Conservation (phyloP, 176 grass and related monocot species). For the Rhynchospora pubera region DNA sequence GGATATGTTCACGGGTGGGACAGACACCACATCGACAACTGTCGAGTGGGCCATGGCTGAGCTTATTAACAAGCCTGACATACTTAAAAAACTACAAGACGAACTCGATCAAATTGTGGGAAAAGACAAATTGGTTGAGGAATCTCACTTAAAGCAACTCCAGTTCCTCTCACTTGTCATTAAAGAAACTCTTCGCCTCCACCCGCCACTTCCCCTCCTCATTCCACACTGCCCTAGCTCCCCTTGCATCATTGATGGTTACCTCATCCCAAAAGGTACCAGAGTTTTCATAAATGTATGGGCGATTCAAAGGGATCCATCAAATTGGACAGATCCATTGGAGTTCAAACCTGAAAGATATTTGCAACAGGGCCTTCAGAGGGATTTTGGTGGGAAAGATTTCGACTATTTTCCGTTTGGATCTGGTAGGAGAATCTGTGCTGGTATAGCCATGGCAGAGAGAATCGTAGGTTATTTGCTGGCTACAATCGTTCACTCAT, state of each 20-base stretch:
- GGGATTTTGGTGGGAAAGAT: conserved; percentile 40
- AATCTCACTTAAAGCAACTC: conserved; percentile 28
- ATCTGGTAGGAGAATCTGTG: conserved; percentile 40
- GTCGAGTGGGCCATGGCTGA: conserved; percentile 43
- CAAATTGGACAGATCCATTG: conserved; percentile 26
- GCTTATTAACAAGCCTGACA: conserved; percentile 28
- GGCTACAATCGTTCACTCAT: conserved; percentile 40
- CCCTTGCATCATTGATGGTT: conserved; percentile 10
- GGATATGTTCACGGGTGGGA: conserved; percentile 40
- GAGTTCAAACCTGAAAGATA: conserved; percentile 46
- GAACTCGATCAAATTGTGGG: conserved; percentile 31
- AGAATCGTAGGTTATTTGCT: conserved; percentile 26
- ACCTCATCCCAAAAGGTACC: conserved; percentile 25
- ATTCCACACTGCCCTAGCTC: conserved; percentile 40
- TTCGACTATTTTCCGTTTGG: conserved; percentile 41
- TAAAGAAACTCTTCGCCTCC: conserved; percentile 44
- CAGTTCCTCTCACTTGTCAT: conserved; percentile 31
- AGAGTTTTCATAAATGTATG: conserved; percentile 38
- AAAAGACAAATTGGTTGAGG: conserved; percentile 27
- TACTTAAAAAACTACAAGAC: conserved; percentile 10
- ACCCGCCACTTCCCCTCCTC: conserved; percentile 31
- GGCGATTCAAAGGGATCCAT: conserved; percentile 32
- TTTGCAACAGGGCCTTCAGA: neutral
- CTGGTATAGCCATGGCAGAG: conserved; percentile 40
- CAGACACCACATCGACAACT: conserved; percentile 36